Conservation (phyloP, 805 yeast genomes). For the Hanseniaspora meyeri region DNA sequence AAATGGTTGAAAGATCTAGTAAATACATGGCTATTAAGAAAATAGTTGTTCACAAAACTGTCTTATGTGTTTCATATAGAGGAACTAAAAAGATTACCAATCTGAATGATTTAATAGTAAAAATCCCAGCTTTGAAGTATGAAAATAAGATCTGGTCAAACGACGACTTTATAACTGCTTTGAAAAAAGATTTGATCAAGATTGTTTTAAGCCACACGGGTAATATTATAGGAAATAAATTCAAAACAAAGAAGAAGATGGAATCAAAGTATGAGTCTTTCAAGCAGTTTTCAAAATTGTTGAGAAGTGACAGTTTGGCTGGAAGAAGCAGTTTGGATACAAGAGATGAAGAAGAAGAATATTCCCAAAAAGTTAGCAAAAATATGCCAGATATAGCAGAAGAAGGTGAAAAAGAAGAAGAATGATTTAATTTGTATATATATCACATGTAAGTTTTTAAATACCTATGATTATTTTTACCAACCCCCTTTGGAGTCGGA, state of each 20-base stretch:
- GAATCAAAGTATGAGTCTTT: conserved; percentile 15
- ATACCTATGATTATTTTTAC: not conserved
- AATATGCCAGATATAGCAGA: not conserved
- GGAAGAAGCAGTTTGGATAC: not conserved
- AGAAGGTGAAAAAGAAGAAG: not conserved
- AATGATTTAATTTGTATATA: too few species aligned
- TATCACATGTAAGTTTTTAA: not conserved
- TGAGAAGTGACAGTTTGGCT: conserved; percentile 9
- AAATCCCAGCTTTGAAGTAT: conserved; percentile 39
- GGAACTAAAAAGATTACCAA: conserved; percentile 50
- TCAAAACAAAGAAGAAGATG: conserved; percentile 33
- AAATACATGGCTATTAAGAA: conserved; percentile 50
- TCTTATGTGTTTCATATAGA: conserved; percentile 54
- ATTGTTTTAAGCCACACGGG: conserved; percentile 48
- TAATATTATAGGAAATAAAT: conserved; percentile 47
- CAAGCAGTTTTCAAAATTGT: conserved; percentile 13
- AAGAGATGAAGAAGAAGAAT: not conserved
- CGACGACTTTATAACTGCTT: conserved; percentile 39
- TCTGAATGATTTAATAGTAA: conserved; percentile 42
- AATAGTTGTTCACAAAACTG: conserved; percentile 37
- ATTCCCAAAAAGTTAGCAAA: not conserved
- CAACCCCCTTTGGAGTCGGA: not conserved
- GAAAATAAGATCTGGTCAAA: conserved; percentile 44
- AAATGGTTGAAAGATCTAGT: conserved; percentile 63
- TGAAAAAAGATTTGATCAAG: conserved; percentile 46